Evolutionary conservation across 2,329 filamentous ascomycete species (phyloP).

Genomic region (Fusarium vanettenii): DNA sequence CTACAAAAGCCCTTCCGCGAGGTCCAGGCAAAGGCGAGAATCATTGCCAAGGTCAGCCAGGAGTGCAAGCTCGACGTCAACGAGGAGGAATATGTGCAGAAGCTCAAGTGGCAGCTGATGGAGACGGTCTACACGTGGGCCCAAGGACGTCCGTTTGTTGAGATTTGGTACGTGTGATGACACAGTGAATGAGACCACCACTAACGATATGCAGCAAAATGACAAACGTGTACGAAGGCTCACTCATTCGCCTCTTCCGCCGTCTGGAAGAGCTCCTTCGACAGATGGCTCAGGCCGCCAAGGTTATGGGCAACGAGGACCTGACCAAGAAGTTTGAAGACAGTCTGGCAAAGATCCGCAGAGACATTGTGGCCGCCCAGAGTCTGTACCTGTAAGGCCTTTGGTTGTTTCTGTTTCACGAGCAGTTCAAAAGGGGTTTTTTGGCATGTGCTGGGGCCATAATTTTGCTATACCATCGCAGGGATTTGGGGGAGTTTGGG

Average conservation of each 20-base stretch:
- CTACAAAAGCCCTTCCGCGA: constrained; percentile 87
- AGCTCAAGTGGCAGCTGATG: constrained; percentile 96
- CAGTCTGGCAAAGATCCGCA: constrained; percentile 84
- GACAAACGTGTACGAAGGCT: constrained; percentile 98
- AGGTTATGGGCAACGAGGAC: constrained; percentile 98
- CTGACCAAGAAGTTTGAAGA: constrained; percentile 92
- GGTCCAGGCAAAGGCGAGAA: constrained; percentile 86
- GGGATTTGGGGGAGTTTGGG: constrained; percentile 39
- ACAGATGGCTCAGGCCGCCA: constrained; percentile 94
- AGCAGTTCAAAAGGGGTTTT: constrained; percentile 6
- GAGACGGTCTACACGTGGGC: constrained; percentile 95
- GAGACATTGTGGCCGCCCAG: constrained; percentile 95
- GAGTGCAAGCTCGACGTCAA: constrained; percentile 96
- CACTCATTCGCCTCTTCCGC: constrained; percentile 94
- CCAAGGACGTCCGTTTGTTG: constrained; percentile 87
- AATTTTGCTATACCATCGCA: constrained; percentile 38
- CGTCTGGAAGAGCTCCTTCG: constrained; percentile 92
- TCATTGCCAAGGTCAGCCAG: constrained; percentile 91
- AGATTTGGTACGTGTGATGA: constrained; percentile 83
- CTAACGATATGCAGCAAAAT: constrained; percentile 78
- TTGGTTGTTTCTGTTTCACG: background rate
- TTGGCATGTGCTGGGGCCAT: constrained; percentile 22
- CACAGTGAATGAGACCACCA: background rate
- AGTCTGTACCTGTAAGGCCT: constrained; percentile 81
- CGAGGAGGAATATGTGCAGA: constrained; percentile 91